Evolutionary conservation across 805 yeast genomes (phyloP), one percentile per base, ranked within the genome.

Genomic region (Suhomyces vadensis): DNA sequence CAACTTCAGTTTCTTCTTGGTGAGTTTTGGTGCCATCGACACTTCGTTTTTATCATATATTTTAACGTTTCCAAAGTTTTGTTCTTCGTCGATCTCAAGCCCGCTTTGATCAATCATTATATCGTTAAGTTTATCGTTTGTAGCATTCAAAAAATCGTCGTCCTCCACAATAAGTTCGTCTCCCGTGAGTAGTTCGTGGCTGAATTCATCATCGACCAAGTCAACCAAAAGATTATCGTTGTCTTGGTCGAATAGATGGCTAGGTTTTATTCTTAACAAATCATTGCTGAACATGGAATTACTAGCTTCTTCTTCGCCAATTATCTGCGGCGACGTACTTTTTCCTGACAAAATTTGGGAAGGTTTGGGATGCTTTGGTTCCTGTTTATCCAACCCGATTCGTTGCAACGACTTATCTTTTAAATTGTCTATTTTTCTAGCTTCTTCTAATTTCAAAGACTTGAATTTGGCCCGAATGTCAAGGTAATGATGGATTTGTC

Each of bases 401-500:
- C 19, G 24, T 21, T 23, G 42, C 21, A 31, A 16, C 26, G 31
- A 22, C 19, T 22, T 43, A 11, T 40, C 41, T 38, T 26, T 49
- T 38, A 29, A 35, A 20, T 26, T 41, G 37, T 39, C 38, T 37
- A 31, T 21, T 33, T 39, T 48, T 42, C 40, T 48, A 35, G 39
- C 17, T 39, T 47, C 48, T 25, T 29, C 46, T 43, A 24, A 43
- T 40, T 38, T 49, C 49, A 44, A 52, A 39, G 29, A 35, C 43
- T 49, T 47, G 41, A 51, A 50, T 36, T 43, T 46, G 23, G 56
- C 46, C n/a, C 54, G 46, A 23, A 56, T 48, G 22, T 52, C 56
- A 27, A 55, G 37, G 41, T 57, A 58, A 39, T 59, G 56, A 19
- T 45, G 40, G 37, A 60, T 54, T 39, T 59, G 62, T 8, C 35